Evolutionary conservation across 2,329 filamentous ascomycete species (phyloP), one percentile per base, ranked within the genome.

Genomic region (Xylariaceae sp.): DNA sequence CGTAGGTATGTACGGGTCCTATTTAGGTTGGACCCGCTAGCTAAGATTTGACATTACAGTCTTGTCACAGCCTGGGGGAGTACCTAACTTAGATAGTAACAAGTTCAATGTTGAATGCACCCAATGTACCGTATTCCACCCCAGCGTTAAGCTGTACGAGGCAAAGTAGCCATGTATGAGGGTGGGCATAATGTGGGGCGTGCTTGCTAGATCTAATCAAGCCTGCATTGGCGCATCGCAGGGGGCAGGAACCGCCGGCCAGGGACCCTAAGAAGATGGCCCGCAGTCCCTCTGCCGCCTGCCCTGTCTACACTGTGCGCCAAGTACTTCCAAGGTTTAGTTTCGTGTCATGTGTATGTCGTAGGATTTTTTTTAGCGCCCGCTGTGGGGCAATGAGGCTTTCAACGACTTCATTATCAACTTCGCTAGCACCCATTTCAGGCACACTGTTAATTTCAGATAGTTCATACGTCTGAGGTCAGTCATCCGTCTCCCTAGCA

Each of bases 321-420:
- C 32, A 37, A 37, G 32, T 37, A 37, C 9, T 37, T 37, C 32
- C 32, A 37, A 44, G 40, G 55, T 41, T 51, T 54, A 58, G 56
- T 54, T 48, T 48, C 26, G 58, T 61, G 54, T 57, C 50, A 57
- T 63, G 44, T 56, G 54, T 60, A 48, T 62, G 62, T n/a, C n/a
- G 61, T 57, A 55, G 55, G 61, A n/a, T n/a, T n/a, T n/a, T n/a
- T 54, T 56, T 57, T 64, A 64, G 62, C 47, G 62, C 62, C 62
- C 62, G 62, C 58, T 62, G 62, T 64, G 62, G 62, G 57, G 62
- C 61, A 5, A 47, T 64, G 59, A 60, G 59, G 62, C 60, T 64
- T 60, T 62, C 52, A 49, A 60, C 60, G 60, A 55, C 59, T 57
- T 56, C 43, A 20, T 46, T 46, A 29, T 29, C 6, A 37, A 12